Conservation (phyloP, 106 monocot genomes). For the Apostasia shenzhenica region DNA sequence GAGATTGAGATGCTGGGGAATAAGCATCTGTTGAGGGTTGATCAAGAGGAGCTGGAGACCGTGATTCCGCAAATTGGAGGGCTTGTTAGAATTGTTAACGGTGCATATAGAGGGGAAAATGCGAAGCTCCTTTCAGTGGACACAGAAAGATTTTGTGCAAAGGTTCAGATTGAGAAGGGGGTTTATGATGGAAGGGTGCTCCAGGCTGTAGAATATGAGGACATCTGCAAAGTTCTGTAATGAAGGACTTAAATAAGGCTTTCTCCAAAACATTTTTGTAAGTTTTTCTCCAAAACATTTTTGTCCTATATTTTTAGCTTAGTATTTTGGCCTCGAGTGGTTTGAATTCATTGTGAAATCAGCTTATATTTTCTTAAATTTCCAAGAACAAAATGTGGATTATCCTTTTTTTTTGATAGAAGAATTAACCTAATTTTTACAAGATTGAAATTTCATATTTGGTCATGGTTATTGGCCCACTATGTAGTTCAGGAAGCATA, state of each 20-base stretch:
- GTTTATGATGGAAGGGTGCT: constrained; percentile 88
- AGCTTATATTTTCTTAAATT: too few species aligned
- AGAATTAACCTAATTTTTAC: too few species aligned
- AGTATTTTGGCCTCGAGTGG: too few species aligned
- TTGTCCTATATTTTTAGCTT: too few species aligned
- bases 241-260: background rate
- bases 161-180: constrained; percentile 92
- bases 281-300: too few species aligned
- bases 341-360: too few species aligned
- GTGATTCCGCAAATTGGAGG: constrained; percentile 96
- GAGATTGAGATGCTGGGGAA: constrained; percentile 92
- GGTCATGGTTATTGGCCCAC: too few species aligned
- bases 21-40: constrained; percentile 78
- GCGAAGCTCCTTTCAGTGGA: constrained; percentile 67
- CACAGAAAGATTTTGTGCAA: constrained; percentile 65
- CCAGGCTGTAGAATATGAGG: constrained; percentile 81
- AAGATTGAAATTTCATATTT: too few species aligned
- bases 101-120: constrained; percentile 78
- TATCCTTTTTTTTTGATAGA: too few species aligned
- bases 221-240: constrained; percentile 61
- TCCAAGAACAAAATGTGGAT: too few species aligned
- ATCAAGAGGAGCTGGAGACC: constrained; percentile 93
- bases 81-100: constrained; percentile 83
- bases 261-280: too few species aligned
- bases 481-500: too few species aligned